Base-by-base conservation (phyloP, 495 filamentous ascomycete genomes). In the Penicillium longicatenatum region DNA sequence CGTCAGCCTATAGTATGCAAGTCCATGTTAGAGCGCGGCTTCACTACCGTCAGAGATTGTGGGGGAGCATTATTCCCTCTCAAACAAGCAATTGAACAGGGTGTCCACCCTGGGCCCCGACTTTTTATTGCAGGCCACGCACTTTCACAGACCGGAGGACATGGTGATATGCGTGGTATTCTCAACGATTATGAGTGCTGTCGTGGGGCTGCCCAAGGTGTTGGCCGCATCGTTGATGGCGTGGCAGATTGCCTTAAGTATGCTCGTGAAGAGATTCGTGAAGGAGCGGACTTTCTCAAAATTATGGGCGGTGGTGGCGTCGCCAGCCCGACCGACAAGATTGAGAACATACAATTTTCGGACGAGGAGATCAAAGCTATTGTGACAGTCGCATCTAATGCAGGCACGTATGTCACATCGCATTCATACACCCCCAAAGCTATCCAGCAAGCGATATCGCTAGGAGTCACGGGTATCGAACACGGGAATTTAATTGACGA, bases 301-400 rank as follows among this genome's bases (percentile, higher is more conserved):
- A 83, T 84, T 52, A 83, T 84, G 81, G 67, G 71, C 10, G 75
- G 78, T 2, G 79, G 81, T 0, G 82, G 80, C 1, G 81, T 84
- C 4, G 78, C 76, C 0, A 77, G 68, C 29, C 79, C 79, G 0
- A 79, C 81, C 0, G 81, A 83, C 58, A 62, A 61, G 33, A 59
- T 84, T 26, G 71, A 78, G 17, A 70, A 71, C 58, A 65, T 79
- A 2, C 82, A 84, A 63, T 85, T 83, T 64, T 76, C 80, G 2
- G 61, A 72, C 12, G 77, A 78, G 31, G 82, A 84, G 60, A 79
- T 84, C 50, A 67, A 66, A 31, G 82, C 77, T 7, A 80, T 85
- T 30, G 67, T 67, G 22, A 72, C 69, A 6, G 74, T 76, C 19
- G 79, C 80, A 0, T 60, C 53, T 17, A 72, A 81, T 42, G 59